Evolutionary conservation across 2,329 filamentous ascomycete species (phyloP).

Genomic region (Arthrinium phaeospermum): DNA sequence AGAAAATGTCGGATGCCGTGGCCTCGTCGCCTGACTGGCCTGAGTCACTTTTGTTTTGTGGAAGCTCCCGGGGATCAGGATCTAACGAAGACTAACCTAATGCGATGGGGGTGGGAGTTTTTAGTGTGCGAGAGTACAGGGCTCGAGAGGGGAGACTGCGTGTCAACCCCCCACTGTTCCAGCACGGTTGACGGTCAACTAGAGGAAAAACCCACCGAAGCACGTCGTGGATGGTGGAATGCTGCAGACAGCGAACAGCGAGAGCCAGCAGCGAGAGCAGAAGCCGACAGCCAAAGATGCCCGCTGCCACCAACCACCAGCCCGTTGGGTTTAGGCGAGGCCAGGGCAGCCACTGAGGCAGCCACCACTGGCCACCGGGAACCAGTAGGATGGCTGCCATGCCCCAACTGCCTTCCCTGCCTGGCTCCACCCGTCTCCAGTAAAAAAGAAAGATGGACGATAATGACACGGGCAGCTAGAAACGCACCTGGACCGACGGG

Average conservation of each 20-base stretch:
- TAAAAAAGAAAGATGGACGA: conserved; percentile 17
- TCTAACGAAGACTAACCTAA: not conserved
- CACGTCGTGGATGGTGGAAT: not conserved
- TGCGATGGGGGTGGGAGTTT: not conserved
- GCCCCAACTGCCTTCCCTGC: not conserved
- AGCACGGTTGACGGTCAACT: not conserved
- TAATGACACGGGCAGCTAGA: conserved; percentile 19
- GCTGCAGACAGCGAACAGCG: not conserved
- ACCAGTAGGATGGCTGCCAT: conserved; percentile 14
- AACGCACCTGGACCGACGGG: not conserved
- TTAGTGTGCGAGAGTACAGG: not conserved
- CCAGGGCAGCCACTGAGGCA: not conserved
- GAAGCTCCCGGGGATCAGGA: not conserved
- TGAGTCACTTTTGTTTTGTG: not conserved
- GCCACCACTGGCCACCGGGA: not conserved
- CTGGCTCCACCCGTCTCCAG: not conserved
- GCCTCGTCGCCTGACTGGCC: conserved; percentile 16
- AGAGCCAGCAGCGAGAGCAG: not conserved
- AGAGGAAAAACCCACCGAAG: not conserved
- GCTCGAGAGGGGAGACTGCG: not conserved
- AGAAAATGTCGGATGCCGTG: conserved; percentile 8
- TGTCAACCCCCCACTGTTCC: not conserved
- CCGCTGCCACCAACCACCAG: not conserved
- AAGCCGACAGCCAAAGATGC: too few relatives aligned
- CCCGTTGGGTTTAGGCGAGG: not conserved